These are phyloP conservation scores for Daldinia concentrica DNA, from an alignment of 495 filamentous ascomycete genomes.

Conservation along the genomic window DNA sequence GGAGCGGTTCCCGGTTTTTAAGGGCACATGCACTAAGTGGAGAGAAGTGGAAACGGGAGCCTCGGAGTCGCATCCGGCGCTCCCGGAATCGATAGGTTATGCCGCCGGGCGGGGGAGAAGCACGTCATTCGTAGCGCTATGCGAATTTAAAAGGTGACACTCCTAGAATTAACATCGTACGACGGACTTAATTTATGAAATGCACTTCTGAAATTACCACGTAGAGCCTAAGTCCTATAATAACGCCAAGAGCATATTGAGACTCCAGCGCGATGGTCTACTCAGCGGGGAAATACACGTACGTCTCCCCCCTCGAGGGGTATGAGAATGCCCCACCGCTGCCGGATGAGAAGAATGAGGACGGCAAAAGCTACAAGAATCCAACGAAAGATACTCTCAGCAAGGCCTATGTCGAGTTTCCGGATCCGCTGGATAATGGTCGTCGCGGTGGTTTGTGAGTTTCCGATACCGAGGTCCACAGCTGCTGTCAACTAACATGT, in stretches of 20 bases:
- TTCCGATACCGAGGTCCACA: neutral
- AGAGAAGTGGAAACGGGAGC: neutral
- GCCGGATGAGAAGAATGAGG: conserved; percentile 66
- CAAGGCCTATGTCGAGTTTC: conserved; percentile 70
- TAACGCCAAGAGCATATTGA: neutral
- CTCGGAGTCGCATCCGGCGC: neutral
- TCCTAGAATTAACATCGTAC: neutral
- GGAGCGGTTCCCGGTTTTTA: neutral
- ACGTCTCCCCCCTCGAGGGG: conserved; percentile 73
- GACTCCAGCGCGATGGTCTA: conserved; percentile 37
- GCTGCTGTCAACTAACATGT: conserved; percentile 2
- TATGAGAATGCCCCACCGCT: conserved; percentile 71
- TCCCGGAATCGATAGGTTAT: neutral
- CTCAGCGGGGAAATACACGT: conserved; percentile 51
- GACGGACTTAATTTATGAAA: neutral
- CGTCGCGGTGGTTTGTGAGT: conserved; percentile 67
- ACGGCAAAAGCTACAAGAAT: conserved; percentile 74
- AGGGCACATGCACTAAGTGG: neutral
- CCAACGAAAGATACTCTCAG: conserved; percentile 65
- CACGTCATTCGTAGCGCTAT: neutral
- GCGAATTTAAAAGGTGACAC: neutral
- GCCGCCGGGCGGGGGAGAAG: neutral
- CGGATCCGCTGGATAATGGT: conserved; percentile 69
- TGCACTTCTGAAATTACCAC: neutral
- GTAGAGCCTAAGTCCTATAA: neutral